Base-by-base conservation (phyloP, 2,329 filamentous ascomycete species). In the Botrytis deweyae region DNA sequence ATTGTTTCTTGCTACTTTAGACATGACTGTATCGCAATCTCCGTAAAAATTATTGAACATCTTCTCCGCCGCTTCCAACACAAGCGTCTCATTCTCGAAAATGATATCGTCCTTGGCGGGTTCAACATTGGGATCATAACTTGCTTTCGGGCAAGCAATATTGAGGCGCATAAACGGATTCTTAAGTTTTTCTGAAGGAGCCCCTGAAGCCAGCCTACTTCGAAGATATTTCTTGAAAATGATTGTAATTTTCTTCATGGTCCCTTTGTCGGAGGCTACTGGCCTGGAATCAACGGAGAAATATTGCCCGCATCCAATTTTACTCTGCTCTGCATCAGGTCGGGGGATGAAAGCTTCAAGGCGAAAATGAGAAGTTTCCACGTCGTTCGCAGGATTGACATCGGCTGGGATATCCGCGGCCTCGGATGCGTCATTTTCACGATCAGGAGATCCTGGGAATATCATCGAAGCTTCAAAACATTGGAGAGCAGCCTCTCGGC, bases 41-140 rank as follows among this genome's bases (percentile, higher is more conserved):
- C 79, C 78, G 74, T 81, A 82, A 3, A 80, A 42, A 12, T 75
- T 74, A 62, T 75, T 78, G 65, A 82, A 80, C 9, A 79, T 64
- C 5, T 72, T 74, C 58, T 81, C 80, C n/a, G 79, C 74, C 46
- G 76, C 80, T 8, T 78, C 76, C 3, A 87, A n/a, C 4, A 89
- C 76, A 1, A 80, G 49, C 58, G 66, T 77, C 40, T 90, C 87
- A 69, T 93, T 84, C 7, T 84, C 84, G 78, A 95, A 94, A 0
- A 93, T 78, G 2, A 95, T 86, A 77, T 93, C 89, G 73, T 93
- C 89, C 79, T 95, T 95, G 5, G 88, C 84, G 5, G 92, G 88
- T 74, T 93, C 89, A 9, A 94, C 82, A 76, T 94, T 95, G 1
- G 87, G 84, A 81, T 95, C 92, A 78, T 95, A 95, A 74, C 85